A percentile compares a stretch with the other conserved stretches of the same genome.
Evolutionary conservation across 202 grass and related monocot species (phyloP).

Genomic region (Dendrocalamus latiflorus): DNA sequence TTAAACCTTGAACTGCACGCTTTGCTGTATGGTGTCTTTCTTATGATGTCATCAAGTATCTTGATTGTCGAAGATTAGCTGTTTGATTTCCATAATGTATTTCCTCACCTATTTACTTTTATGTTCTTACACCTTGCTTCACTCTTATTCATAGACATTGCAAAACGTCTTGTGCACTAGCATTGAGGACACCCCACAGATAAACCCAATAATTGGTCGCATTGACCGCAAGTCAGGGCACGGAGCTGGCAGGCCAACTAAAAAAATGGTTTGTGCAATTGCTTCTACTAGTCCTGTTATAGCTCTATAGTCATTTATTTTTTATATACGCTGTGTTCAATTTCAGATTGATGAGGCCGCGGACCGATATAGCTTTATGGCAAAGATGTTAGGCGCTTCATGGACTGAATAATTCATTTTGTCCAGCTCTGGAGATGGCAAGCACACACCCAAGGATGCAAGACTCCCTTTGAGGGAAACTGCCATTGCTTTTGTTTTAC

Average conservation of each 20-base stretch:
- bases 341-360: slow-evolving; percentile 78
- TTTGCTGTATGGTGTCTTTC: background rate
- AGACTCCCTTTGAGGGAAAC: background rate
- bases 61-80: background rate
- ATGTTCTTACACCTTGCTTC: slow-evolving; percentile 10
- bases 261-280: slow-evolving; percentile 59
- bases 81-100: background rate
- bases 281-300: background rate
- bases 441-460: background rate
- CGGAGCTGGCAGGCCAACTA: slow-evolving; percentile 73
- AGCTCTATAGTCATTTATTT: background rate
- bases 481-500: background rate
- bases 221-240: slow-evolving; percentile 83
- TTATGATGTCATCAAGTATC: background rate
- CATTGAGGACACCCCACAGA: slow-evolving; percentile 43
- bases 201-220: slow-evolving; percentile 74
- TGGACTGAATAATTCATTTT: slow-evolving; percentile 44
- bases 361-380: slow-evolving; percentile 89
- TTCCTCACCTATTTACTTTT: background rate
- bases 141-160: slow-evolving; percentile 52
- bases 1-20: background rate
- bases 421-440: background rate
- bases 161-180: slow-evolving; percentile 68
- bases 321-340: background rate
- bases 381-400: slow-evolving; percentile 62